Base-by-base conservation (phyloP, 345 rosid genomes). In the Raphanus raphanistrum region DNA sequence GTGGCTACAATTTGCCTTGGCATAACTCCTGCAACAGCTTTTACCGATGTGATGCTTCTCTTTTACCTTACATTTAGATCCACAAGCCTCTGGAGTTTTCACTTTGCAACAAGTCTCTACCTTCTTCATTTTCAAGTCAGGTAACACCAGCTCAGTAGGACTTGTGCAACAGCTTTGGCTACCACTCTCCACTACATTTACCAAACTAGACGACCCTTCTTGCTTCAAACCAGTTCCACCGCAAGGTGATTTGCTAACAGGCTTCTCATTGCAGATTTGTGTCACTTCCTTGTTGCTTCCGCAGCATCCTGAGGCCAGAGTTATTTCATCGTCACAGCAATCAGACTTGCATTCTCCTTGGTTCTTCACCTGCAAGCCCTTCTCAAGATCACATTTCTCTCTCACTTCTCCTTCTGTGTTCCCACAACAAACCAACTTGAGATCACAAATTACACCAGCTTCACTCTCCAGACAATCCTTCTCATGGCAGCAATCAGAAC, bases 1-100 rank as follows among this genome's bases (percentile, higher is more conserved):
- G 32, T 80, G 80, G 66, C 66, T 35, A 15, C 83, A 80, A 17
- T 45, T 36, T 38, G 76, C 80, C 3, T 72, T 76, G 5, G 71
- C 80, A 28, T 76, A 80, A 66, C 83, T 80, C 63, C 77, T 80
- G 77, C 83, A 80, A 67, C 83, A 80, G 54, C 77, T 67, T 66
- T 70, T 66, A 59, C 73, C 65, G 35, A 6, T 66, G 69, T 80
- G 76, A 67, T 9, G 80, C 73, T 27, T 80, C 45, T 57, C 79
- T 15, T 5, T 54, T 38, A 25, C 64, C 8, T 4, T 69, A 11
- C 82, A 79, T 55, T n/a, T 70, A 3, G 64, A 29, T 43, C 45
- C 60, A 27, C 79, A 70, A 64, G 57, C 76, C 79, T 80, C 58
- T 5, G 7, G 26, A 69, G 32, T 74, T 68, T 75, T 80, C 72